A percentile compares a stretch with the other conserved stretches of the same genome.
Conservation (phyloP, 495 filamentous ascomycete species). For the Penicillium bovifimosum region DNA sequence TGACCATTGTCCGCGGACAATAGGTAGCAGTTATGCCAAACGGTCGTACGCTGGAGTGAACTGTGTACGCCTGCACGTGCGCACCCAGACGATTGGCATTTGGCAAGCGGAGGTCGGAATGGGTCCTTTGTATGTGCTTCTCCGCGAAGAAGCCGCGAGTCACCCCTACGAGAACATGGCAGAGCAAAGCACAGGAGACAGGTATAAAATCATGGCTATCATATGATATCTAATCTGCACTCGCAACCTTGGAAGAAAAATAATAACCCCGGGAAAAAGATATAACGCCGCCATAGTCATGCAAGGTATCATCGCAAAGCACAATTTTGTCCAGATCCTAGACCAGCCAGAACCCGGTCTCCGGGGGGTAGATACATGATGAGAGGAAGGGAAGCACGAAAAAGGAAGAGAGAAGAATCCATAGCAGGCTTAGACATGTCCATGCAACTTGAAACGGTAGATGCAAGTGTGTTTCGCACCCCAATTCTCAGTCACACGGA, state of each 20-base stretch:
- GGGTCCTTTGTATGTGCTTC: no score
- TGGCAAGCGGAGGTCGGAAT: no score
- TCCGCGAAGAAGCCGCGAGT: no score
- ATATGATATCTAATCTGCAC: slow-evolving; percentile 3
- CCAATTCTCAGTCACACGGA: slow-evolving; percentile 47
- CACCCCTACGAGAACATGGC: no score
- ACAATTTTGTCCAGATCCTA: slow-evolving; percentile 2
- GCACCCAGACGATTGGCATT: no score
- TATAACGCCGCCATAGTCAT: slow-evolving; percentile 2
- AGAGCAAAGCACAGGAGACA: background rate
- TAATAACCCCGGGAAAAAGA: background rate
- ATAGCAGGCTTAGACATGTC: slow-evolving; percentile 24
- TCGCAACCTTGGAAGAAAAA: background rate
- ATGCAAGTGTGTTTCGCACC: slow-evolving; percentile 42
- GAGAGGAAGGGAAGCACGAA: background rate
- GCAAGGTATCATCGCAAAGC: slow-evolving; percentile 12
- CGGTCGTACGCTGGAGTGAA: no score
- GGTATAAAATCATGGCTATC: slow-evolving; percentile 2
- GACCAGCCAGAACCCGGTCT: background rate
- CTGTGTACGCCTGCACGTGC: no score
- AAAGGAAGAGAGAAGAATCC: slow-evolving; percentile 1
- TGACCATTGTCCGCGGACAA: no score
- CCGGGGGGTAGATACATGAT: background rate
- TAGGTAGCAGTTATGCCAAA: no score
- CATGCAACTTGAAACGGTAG: slow-evolving; percentile 42